Evolutionary conservation across 1,284 basidiomycete species (phyloP).

Genomic region (Moesziomyces antarcticus): DNA sequence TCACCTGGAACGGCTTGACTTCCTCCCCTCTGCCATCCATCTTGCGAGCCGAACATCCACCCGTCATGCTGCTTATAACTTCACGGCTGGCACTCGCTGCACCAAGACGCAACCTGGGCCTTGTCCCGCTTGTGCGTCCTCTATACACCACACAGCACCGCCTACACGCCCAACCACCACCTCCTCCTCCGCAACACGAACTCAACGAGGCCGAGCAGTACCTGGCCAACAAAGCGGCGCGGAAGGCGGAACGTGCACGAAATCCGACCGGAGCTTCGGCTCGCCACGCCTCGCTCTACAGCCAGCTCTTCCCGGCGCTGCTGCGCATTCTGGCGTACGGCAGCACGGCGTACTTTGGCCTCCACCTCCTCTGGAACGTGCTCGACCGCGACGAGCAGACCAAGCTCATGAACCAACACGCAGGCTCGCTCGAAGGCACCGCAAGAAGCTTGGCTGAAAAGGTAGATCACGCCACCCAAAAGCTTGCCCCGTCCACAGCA

Average conservation of each 20-base stretch:
- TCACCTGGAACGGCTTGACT: neutral
- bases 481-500: neutral
- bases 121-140: neutral
- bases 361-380: slow-evolving; percentile 61
- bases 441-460: slow-evolving; percentile 32
- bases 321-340: slow-evolving; percentile 64
- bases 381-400: slow-evolving; percentile 56
- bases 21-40: neutral
- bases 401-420: slow-evolving; percentile 32
- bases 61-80: slow-evolving; percentile 3
- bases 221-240: slow-evolving; percentile 37
- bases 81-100: neutral
- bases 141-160: slow-evolving; percentile 6
- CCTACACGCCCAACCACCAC: slow-evolving; percentile 7
- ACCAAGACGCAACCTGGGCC: neutral
- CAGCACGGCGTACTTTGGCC: slow-evolving; percentile 60
- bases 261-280: slow-evolving; percentile 33
- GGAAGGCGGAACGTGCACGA: slow-evolving; percentile 7
- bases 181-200: slow-evolving; percentile 10
- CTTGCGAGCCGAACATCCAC: neutral
- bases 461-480: slow-evolving; percentile 16
- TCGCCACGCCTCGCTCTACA: slow-evolving; percentile 57
- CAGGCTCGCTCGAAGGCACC: slow-evolving; percentile 26
- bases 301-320: slow-evolving; percentile 59
- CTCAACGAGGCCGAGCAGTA: slow-evolving; percentile 44